Conservation (phyloP, 2,329 filamentous ascomycete species). For the Xylaria sp. region DNA sequence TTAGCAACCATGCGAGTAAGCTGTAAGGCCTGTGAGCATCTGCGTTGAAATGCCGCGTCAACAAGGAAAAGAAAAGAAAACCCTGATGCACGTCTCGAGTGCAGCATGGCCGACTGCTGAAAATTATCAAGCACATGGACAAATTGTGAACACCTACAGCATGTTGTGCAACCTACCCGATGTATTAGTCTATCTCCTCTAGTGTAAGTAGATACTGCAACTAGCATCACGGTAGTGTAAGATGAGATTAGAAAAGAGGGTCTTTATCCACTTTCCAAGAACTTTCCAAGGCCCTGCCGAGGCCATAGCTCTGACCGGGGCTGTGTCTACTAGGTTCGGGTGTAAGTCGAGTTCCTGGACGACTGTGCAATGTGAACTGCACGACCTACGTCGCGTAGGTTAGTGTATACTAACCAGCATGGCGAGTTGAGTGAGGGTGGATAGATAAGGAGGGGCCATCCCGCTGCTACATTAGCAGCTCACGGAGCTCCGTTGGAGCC, state of each 20-base stretch:
- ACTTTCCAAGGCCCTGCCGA: not conserved
- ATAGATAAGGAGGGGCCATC: not conserved
- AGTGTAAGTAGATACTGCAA: not conserved
- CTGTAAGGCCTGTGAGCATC: not conserved
- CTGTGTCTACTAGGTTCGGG: not conserved
- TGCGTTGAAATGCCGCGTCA: constrained; percentile 30
- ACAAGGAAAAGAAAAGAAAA: not conserved
- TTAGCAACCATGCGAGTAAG: constrained; percentile 3
- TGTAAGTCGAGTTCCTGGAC: not conserved
- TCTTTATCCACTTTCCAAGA: constrained; percentile 34
- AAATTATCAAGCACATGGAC: constrained; percentile 7
- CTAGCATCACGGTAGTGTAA: not conserved
- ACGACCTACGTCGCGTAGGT: not conserved
- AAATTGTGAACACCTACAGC: not conserved
- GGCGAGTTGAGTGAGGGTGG: too few species aligned
- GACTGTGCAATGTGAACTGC: not conserved
- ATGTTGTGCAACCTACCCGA: not conserved
- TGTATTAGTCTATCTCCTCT: not conserved
- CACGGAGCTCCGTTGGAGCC: constrained; percentile 29
- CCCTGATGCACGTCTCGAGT: not conserved
- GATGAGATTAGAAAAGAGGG: constrained; percentile 27
- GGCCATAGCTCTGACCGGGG: constrained; percentile 4
- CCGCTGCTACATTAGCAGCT: constrained; percentile 6
- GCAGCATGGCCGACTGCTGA: not conserved
- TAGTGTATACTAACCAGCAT: not conserved